phyloP scores from a whole-genome alignment of 1,284 basidiomycete genomes.

The Malassezia caprae region DNA sequence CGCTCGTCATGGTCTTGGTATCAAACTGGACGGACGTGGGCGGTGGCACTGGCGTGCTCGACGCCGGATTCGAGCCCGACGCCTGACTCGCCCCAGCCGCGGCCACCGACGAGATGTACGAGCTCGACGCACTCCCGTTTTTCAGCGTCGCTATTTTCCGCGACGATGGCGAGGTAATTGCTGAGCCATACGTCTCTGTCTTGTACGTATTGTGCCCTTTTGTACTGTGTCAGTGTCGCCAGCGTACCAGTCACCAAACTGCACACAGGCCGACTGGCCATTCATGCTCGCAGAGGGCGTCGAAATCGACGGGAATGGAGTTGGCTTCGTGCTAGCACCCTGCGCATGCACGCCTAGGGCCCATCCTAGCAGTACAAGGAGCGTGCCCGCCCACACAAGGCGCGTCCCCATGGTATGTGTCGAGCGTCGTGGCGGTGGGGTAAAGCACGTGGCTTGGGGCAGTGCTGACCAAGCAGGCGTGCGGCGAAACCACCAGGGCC shows the following conservation, averaged over 20 bases:
- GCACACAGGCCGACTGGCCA: constrained; percentile 13
- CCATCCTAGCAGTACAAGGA: neutral
- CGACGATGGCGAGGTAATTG: neutral
- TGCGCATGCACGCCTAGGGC: neutral
- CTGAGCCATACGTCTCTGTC: constrained; percentile 10
- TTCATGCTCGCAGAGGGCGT: neutral
- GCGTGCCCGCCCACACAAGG: neutral
- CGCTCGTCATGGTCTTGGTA: neutral
- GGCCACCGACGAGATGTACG: constrained; percentile 11
- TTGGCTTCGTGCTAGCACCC: constrained; percentile 4
- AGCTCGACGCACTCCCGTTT: neutral
- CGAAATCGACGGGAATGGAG: neutral
- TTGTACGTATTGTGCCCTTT: constrained; percentile 1
- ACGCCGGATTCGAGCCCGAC: neutral
- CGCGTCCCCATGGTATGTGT: neutral
- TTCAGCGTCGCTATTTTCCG: constrained; percentile 5
- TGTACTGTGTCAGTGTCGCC: neutral
- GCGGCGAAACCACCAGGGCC: neutral
- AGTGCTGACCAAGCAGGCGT: neutral
- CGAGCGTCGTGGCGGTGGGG: neutral
- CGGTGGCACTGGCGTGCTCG: constrained; percentile 8
- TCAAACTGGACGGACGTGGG: constrained; percentile 8
- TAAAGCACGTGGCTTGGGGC: neutral
- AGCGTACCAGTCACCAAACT: constrained; percentile 17
- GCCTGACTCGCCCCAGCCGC: constrained; percentile 2